Evolutionary conservation across 2,329 filamentous ascomycete genomes (phyloP).

Genomic region (Leptographium flavum): DNA sequence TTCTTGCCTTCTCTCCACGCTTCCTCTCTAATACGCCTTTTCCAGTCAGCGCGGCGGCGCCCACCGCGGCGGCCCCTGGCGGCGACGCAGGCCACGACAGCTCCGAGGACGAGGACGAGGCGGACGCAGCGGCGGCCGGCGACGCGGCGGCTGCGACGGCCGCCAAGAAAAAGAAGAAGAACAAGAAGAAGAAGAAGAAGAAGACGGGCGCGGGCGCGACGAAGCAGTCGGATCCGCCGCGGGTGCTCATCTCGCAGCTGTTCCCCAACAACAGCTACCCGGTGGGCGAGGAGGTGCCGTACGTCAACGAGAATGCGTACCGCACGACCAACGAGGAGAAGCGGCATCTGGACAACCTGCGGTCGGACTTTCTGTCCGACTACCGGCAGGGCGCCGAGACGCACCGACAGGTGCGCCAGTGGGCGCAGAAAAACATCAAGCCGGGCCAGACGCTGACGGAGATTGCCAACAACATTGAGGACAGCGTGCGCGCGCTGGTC

Average conservation of each 20-base stretch:
- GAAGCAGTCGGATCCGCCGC: conserved; percentile 62
- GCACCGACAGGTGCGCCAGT: conserved; percentile 69
- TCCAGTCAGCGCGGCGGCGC: background rate
- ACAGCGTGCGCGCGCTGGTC: conserved; percentile 59
- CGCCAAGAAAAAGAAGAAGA: conserved; percentile 29
- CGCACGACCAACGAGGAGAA: conserved; percentile 78
- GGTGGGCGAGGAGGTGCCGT: conserved; percentile 65
- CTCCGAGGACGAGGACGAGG: conserved; percentile 4
- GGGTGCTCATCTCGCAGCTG: conserved; percentile 57
- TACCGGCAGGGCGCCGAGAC: conserved; percentile 69
- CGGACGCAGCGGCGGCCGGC: conserved; percentile 7
- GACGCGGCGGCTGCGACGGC: conserved; percentile 22
- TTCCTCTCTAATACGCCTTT: too few species aligned
- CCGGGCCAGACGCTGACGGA: conserved; percentile 64
- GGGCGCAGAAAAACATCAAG: conserved; percentile 65
- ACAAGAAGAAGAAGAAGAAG: conserved; percentile 69
- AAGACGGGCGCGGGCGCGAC: conserved; percentile 55
- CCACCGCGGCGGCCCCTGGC: background rate
- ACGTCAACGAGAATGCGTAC: conserved; percentile 61
- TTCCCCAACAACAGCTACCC: conserved; percentile 63
- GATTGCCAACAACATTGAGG: conserved; percentile 71
- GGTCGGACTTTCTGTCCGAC: conserved; percentile 62
- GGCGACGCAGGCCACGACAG: conserved; percentile 1
- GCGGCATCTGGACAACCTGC: conserved; percentile 66
- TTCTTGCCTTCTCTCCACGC: too few species aligned